Evolutionary conservation across 345 rosid species (phyloP).

Genomic region (Physaria fendleri): DNA sequence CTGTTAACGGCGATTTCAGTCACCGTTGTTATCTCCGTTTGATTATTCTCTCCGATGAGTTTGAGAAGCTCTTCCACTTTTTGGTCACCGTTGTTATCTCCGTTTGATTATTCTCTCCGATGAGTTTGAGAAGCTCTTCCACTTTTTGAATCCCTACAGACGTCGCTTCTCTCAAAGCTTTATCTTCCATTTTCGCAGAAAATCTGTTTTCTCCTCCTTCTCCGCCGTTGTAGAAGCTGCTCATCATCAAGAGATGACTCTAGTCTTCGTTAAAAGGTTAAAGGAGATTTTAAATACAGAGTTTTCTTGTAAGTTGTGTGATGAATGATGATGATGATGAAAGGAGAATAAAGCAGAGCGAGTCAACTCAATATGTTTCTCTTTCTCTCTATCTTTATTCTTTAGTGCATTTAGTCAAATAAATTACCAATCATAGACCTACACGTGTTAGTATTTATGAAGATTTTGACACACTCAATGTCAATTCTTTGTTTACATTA

Average conservation of each 20-base stretch:
- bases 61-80: conserved; percentile 68
- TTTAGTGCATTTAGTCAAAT: conserved; percentile 25
- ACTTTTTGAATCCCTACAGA: conserved; percentile 80
- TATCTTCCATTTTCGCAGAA: conserved; percentile 42
- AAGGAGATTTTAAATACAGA: not conserved
- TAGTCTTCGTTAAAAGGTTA: conserved; percentile 12
- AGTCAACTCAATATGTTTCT: conserved; percentile 21
- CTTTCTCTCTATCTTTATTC: not conserved
- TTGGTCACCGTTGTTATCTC: conserved; percentile 54
- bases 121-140: conserved; percentile 55
- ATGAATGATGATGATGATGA: not conserved
- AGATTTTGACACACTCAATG: conserved; percentile 19
- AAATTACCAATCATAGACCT: not conserved
- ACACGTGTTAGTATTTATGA: conserved; percentile 1
- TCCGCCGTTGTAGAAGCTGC: not conserved
- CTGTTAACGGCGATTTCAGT: conserved; percentile 66
- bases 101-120: conserved; percentile 30
- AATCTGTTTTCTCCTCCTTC: not conserved
- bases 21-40: conserved; percentile 46
- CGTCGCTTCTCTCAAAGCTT: conserved; percentile 60
- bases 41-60: conserved; percentile 34
- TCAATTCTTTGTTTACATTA: too few species aligned
- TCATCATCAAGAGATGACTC: conserved; percentile 25
- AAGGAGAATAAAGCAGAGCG: not conserved
- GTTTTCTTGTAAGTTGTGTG: not conserved